These are phyloP conservation scores for Hymenoscyphus infarciens DNA, from an alignment of 2,329 filamentous ascomycete genomes.

Conservation along the genomic window DNA sequence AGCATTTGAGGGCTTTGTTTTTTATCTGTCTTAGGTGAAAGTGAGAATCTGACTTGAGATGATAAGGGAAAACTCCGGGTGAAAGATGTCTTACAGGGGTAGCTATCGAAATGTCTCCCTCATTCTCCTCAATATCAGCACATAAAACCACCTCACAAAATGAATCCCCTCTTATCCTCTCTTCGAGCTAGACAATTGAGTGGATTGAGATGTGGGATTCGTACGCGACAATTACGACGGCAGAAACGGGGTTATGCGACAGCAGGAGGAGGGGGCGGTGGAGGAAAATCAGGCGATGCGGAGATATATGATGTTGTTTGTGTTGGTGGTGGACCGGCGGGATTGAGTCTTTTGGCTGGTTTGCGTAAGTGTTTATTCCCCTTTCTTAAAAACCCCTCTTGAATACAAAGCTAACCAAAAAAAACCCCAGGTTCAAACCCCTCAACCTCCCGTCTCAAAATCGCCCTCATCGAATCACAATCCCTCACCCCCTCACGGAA, in stretches of 20 bases:
- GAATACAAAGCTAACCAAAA: neutral
- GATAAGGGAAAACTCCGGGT: neutral
- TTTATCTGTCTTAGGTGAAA: too few species aligned
- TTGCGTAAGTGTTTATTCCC: too few species aligned
- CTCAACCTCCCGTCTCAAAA: conserved; percentile 69
- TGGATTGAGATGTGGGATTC: conserved; percentile 28
- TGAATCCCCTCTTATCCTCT: conserved; percentile 19
- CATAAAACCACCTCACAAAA: conserved; percentile 7
- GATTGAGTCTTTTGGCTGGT: conserved; percentile 75
- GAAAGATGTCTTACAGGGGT: neutral
- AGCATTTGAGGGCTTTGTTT: too few species aligned
- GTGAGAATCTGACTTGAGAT: too few species aligned
- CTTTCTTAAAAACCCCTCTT: too few species aligned
- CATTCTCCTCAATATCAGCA: neutral
- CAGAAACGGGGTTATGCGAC: conserved; percentile 26
- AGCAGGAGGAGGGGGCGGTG: neutral
- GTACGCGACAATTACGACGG: conserved; percentile 26
- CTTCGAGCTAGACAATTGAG: conserved; percentile 19
- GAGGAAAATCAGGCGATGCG: conserved; percentile 14
- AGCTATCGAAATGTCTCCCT: neutral
- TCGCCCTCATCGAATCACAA: conserved; percentile 89
- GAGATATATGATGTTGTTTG: conserved; percentile 37
- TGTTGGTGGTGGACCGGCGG: conserved; percentile 46
- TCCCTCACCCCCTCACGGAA: conserved; percentile 67
- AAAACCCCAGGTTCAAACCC: conserved; percentile 67